Evolutionary conservation across 1,139 yeast species (phyloP), one percentile per base, ranked within the genome.

Genomic region (Taphrina communis): DNA sequence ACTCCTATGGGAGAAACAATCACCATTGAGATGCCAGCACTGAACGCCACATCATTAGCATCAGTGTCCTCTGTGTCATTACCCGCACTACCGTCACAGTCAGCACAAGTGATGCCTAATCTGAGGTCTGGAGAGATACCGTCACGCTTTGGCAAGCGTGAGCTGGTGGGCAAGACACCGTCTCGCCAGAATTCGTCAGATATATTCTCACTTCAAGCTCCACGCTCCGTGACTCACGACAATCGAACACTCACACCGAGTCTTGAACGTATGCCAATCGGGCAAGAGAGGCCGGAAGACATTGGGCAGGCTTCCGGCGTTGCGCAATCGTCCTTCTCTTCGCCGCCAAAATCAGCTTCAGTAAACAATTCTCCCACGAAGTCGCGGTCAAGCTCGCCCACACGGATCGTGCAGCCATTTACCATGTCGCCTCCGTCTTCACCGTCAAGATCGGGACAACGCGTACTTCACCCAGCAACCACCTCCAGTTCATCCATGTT

Each of bases 11-110:
- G 38, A 36, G 67, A 63, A 21, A 19, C 21, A 3, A 46, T 57
- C 6, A 17, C 59, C 21, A 63, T 63, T 19, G 67, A 63, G 36
- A 63, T 63, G 67, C 67, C 67, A 44, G 67, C 67, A 11, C 51
- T 63, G 56, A 53, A 63, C 46, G 67, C 67, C 21, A 63, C 67
- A 8, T 63, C 67, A n/a, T 41, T 63, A 25, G 44, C 55, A 36
- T 44, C 67, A 5, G 67, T 58, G 12, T 63, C 67, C 3, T 25
- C 60, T 8, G 44, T 63, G 19, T 53, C 61, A 21, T 46, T 63
- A 25, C 67, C 67, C 8, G 53, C 52, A 31, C 39, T 55, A 9
- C 51, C 39, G n/a, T 62, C 66, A 8, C 48, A 39, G 9, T 51
- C 51, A 12, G 57, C 59, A 1, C 66, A 53, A 25, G 41, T 17